A percentile compares a stretch with the other conserved stretches of the same genome.
Conservation (phyloP, 345 rosid species). For the Nephelium lappaceum region DNA sequence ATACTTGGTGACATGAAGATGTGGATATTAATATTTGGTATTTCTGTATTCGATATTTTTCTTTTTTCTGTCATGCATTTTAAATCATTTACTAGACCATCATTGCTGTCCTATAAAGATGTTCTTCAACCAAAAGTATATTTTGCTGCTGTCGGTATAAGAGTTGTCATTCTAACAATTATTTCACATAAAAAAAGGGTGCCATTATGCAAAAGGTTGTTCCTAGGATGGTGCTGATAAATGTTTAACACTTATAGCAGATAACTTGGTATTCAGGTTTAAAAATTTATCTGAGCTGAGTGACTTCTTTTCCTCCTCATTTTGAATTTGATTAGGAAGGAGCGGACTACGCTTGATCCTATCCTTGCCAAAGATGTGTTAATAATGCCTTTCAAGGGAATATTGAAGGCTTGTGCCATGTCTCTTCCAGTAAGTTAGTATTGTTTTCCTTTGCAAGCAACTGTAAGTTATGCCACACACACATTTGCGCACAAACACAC, state of each 20-base stretch:
- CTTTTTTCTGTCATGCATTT: not conserved
- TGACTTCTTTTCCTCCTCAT: not conserved
- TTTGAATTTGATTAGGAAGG: constrained; percentile 57
- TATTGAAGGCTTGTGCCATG: constrained; percentile 82
- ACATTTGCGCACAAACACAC: too few species aligned
- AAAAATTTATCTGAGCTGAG: not conserved
- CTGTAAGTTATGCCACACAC: not conserved
- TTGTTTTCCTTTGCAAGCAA: not conserved
- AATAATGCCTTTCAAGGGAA: constrained; percentile 81
- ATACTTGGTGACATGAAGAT: not conserved
- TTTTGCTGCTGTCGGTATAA: not conserved
- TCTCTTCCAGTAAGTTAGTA: constrained; percentile 72
- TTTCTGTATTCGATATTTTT: not conserved
- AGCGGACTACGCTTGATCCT: constrained; percentile 66
- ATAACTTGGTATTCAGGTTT: not conserved
- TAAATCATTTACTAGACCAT: not conserved
- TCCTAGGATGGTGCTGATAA: constrained; percentile 1
- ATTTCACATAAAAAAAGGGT: not conserved
- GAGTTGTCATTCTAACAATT: not conserved
- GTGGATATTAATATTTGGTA: not conserved
- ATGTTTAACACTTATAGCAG: not conserved
- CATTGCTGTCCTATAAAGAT: not conserved
- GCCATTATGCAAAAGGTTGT: not conserved
- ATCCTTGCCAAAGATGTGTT: constrained; percentile 60
- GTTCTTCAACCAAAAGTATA: not conserved